Base-by-base conservation (phyloP, 2,329 filamentous ascomycete species). In the Aspergillus sp. region DNA sequence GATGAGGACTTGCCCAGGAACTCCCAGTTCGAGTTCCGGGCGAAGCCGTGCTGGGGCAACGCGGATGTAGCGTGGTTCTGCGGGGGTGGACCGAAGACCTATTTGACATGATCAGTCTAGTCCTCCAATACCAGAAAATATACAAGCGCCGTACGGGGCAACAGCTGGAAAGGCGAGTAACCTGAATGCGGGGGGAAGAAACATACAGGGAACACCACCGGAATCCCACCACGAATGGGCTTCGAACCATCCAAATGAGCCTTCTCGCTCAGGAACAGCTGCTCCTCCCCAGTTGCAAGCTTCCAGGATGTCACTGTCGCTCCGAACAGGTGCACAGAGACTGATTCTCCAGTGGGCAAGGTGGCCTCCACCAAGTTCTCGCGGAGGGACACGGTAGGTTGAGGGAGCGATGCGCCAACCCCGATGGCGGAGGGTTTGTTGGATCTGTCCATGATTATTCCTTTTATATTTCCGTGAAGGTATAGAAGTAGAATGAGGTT, bases 301-400 rank as follows among this genome's bases (percentile, higher is more conserved):
- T 93, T 94, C 93, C 93, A 98, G 69, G 86, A 93, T 49, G 86
- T 82, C 42, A 98, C 85, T 1, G 90, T 97, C 7, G 93, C 93
- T 48, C 93, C 93, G 61, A 86, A 86, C n/a, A 97, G 81, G 50
- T 95, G 76, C 34, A 98, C 77, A 54, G 88, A 83, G 56, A 95
- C 80, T 46, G 81, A 87, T 72, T 97, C 90, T 56, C 91, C 90
- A 0, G 88, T 86, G 35, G 89, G 87, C 39, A 97, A 80, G 29
- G 77, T 78, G 32, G 91, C 91, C n/a, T 80, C 79, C 44, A 97
- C 83, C 50, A 80, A 82, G 63, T 81, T 80, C 58, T 86, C 78
- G 29, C 82, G 79, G 61, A 90, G 82, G 65, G 80, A 80, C 61
- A 96, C 85, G 54, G 83, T 81, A 32, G 91, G 86, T 42, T 90